Percentiles rank a stretch among this genome's conserved stretches.
phyloP scores from a whole-genome alignment of 2,329 filamentous ascomycete species.

The Macroventuria anomochaeta region DNA sequence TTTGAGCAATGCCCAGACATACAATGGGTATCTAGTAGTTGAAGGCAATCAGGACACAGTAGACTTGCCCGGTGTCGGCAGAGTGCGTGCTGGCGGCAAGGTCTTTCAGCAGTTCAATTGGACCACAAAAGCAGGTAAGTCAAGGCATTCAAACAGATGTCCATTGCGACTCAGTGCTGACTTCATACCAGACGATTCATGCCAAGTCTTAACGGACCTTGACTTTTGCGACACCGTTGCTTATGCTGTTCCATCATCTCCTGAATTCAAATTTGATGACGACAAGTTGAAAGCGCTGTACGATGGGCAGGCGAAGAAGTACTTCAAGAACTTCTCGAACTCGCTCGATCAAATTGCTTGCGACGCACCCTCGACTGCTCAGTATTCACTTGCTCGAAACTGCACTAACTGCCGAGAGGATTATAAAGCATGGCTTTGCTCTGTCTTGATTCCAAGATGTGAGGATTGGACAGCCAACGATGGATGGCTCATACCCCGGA shows the following conservation, averaged over 20 bases:
- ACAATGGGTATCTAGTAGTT: constrained; percentile 75
- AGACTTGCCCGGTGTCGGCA: constrained; percentile 46
- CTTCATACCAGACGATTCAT: constrained; percentile 69
- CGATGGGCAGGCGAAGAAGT: constrained; percentile 72
- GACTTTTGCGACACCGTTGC: constrained; percentile 86
- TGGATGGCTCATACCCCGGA: constrained; percentile 67
- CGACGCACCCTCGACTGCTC: constrained; percentile 73
- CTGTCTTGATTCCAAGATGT: constrained; percentile 90
- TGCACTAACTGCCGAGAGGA: constrained; percentile 78
- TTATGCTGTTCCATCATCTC: constrained; percentile 88
- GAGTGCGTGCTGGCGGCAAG: constrained; percentile 73
- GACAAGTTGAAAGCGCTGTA: constrained; percentile 73
- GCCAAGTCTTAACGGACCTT: constrained; percentile 85
- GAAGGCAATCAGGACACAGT: constrained; percentile 61
- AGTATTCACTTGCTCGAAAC: constrained; percentile 79
- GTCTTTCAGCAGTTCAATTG: constrained; percentile 78
- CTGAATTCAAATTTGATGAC: constrained; percentile 64
- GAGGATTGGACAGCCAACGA: constrained; percentile 73
- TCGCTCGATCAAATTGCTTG: constrained; percentile 85
- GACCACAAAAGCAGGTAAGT: constrained; percentile 75
- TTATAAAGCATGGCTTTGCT: constrained; percentile 96
- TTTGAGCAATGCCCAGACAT: constrained; percentile 74
- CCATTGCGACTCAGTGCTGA: constrained; percentile 17
- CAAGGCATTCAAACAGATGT: neutral
- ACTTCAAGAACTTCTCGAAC: constrained; percentile 80